A percentile compares a stretch with the other conserved stretches of the same genome.
Conservation (phyloP, 2,329 filamentous ascomycete genomes). For the Paramyrothecium sp. region DNA sequence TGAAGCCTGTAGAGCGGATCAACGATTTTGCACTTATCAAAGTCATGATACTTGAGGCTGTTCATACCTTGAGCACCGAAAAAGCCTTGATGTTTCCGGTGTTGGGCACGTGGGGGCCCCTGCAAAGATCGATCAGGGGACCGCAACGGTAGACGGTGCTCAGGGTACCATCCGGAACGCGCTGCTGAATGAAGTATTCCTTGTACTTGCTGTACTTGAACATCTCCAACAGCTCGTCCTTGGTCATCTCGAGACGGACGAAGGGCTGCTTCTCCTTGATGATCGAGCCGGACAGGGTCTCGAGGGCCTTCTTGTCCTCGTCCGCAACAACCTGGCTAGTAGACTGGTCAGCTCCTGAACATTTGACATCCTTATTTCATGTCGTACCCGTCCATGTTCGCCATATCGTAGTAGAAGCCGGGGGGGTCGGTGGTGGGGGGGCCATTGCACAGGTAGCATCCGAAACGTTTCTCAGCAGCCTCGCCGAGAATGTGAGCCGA, state of each 20-base stretch:
- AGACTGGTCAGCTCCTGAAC: conserved; percentile 33
- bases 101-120: conserved; percentile 88
- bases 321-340: conserved; percentile 67
- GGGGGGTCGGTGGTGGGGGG: conserved; percentile 75
- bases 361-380: not conserved
- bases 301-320: conserved; percentile 82
- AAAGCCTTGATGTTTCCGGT: conserved; percentile 94
- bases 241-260: conserved; percentile 83
- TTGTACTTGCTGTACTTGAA: conserved; percentile 99
- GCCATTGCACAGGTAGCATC: conserved; percentile 89
- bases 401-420: conserved; percentile 98
- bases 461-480: conserved; percentile 85
- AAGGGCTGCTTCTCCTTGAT: conserved; percentile 98
- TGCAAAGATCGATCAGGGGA: conserved; percentile 90
- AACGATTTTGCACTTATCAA: conserved; percentile 30
- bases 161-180: conserved; percentile 75
- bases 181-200: conserved; percentile 81
- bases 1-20: conserved; percentile 46
- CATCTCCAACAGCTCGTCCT: conserved; percentile 89
- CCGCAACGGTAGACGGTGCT: conserved; percentile 96
- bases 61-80: conserved; percentile 73
- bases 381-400: conserved; percentile 42
- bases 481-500: conserved; percentile 96
- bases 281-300: conserved; percentile 75
- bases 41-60: too few species aligned